Evolutionary conservation across 129 eudicot genomes (phyloP), one percentile per base, ranked within the genome.

Genomic region (Ambrosia trifida): DNA sequence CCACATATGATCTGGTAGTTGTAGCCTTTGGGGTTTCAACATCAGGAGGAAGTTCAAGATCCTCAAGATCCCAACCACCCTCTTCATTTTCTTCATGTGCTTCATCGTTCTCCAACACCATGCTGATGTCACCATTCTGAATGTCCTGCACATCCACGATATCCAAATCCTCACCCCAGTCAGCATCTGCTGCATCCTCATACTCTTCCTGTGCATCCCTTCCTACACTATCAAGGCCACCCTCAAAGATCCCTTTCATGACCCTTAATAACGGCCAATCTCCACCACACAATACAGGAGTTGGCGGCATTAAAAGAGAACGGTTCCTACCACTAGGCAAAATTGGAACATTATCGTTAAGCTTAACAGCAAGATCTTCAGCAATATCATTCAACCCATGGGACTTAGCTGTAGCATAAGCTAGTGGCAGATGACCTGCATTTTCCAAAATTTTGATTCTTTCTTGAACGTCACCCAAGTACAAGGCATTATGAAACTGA

Each of bases 31-130:
- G 44, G 10, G 44, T 40, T 40, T 40, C 44, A 35, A 76, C 67
- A 14, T 83, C 88, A 2, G 82, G 82, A 8, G 88, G 91, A 52
- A 86, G 88, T 47, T 83, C 91, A 17, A 86, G 80, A 76, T 86
- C 91, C 63, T 86, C 91, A 28, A 86, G 85, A 72, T 81, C 91
- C 91, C 91, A 86, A 44, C 91, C 91, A 6, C 82, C 84, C 57
- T 80, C 91, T 0, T 83, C 88, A 17, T 75, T 57, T 17, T 81
- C 91, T 64, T 75, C 85, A n/a, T 57, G 45, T 19, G 16, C 79
- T 45, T 80, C 86, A 5, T 52, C 86, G 19, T 76, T 86, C 3
- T 80, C 91, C 59, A 75, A 30, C 24, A 30, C 76, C 63, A 66
- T n/a, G 47, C 72, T 74, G 71, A 86, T 72, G 38, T 80, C 88